Percentiles rank a stretch among this genome's conserved stretches.
phyloP scores from a whole-genome alignment of 306 rosid species.

The Acacia crassicarpa region DNA sequence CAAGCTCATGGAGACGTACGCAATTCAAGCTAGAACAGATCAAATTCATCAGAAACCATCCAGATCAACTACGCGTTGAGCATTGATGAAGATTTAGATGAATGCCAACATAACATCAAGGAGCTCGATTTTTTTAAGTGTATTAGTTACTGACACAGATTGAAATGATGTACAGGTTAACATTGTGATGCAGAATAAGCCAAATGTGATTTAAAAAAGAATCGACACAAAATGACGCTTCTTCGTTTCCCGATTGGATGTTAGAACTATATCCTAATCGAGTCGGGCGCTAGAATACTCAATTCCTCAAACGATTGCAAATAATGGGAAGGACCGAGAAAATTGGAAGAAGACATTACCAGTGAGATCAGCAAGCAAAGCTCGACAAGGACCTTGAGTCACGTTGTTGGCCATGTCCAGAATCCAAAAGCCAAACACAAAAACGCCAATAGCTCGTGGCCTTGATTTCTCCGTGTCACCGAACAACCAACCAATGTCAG shows the following conservation, averaged over 20 bases:
- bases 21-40: slow-evolving; percentile 6
- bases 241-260: not conserved
- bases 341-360: slow-evolving; percentile 42
- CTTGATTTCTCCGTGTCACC: slow-evolving; percentile 57
- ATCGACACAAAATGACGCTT: not conserved
- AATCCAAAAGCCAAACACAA: slow-evolving; percentile 84
- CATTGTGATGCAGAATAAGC: not conserved
- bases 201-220: not conserved
- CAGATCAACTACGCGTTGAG: not conserved
- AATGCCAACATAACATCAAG: slow-evolving; percentile 10
- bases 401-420: slow-evolving; percentile 80
- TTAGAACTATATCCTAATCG: not conserved
- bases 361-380: slow-evolving; percentile 89
- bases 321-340: not conserved
- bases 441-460: slow-evolving; percentile 61
- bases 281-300: not conserved
- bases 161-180: not conserved
- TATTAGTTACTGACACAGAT: not conserved
- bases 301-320: not conserved
- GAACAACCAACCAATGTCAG: slow-evolving; percentile 77
- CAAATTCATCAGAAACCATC: slow-evolving; percentile 6
- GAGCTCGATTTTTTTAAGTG: not conserved
- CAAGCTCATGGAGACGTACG: not conserved
- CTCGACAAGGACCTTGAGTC: slow-evolving; percentile 88
- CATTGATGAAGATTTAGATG: not conserved